phyloP scores from a whole-genome alignment of 129 eudicot genomes.

The Mikania micrantha region DNA sequence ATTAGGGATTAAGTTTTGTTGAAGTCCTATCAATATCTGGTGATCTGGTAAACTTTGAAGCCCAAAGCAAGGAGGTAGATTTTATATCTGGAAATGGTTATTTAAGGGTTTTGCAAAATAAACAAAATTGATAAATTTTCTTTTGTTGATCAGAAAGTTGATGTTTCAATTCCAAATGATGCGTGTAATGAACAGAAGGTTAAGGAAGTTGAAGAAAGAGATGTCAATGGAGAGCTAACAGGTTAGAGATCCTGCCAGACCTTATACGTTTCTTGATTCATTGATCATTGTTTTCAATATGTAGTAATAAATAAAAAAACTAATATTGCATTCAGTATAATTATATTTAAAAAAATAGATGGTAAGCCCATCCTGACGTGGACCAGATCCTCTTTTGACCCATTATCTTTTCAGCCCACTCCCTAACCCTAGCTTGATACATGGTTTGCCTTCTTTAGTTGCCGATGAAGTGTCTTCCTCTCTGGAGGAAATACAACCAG shows the following conservation, averaged over 20 bases:
- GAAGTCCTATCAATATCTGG: constrained; percentile 7
- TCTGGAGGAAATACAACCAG: constrained; percentile 1
- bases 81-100: not conserved
- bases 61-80: constrained; percentile 23
- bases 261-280: not conserved
- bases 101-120: not conserved
- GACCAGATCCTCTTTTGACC: not conserved
- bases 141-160: constrained; percentile 28
- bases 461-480: constrained; percentile 17
- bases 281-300: not conserved
- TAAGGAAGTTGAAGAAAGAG: constrained; percentile 17
- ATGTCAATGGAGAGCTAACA: constrained; percentile 16
- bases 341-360: not conserved
- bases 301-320: not conserved
- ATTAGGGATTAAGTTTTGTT: constrained; percentile 24
- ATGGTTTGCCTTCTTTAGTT: not conserved
- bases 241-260: constrained; percentile 14
- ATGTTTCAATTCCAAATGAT: not conserved
- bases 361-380: not conserved
- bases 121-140: not conserved
- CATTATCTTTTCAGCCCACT: not conserved
- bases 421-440: not conserved
- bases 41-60: constrained; percentile 21
- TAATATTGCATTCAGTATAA: not conserved
- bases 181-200: constrained; percentile 20